phyloP scores from a whole-genome alignment of 176 grass and related monocot genomes.

The Miscanthus lutarioriparius region DNA sequence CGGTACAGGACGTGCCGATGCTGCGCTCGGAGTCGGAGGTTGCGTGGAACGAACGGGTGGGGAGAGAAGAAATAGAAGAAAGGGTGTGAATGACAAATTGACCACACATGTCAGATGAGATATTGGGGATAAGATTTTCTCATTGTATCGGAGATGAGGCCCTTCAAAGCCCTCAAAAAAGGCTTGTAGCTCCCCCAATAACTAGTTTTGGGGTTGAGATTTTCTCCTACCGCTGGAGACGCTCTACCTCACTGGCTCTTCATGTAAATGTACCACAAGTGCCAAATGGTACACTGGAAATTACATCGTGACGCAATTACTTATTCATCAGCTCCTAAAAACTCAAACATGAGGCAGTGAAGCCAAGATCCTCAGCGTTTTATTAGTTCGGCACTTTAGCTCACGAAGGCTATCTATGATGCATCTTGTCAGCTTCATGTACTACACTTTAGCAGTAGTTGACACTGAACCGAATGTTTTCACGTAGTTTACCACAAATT shows the following conservation, averaged over 20 bases:
- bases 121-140: too few relatives aligned
- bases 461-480: not conserved
- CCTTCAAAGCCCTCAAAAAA: too few relatives aligned
- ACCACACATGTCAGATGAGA: too few relatives aligned
- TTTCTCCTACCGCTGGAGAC: too few relatives aligned
- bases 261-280: not conserved
- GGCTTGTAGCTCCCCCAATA: too few relatives aligned
- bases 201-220: too few relatives aligned
- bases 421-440: not conserved
- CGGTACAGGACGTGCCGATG: too few relatives aligned
- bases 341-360: not conserved
- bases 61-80: too few relatives aligned
- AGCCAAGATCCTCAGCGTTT: not conserved
- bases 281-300: not conserved
- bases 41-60: too few relatives aligned
- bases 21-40: too few relatives aligned
- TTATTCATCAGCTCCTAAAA: not conserved
- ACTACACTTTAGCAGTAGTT: not conserved
- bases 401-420: not conserved
- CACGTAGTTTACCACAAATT: not conserved
- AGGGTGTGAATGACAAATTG: too few relatives aligned
- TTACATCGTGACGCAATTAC: not conserved
- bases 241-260: not conserved
- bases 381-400: not conserved
- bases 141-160: too few relatives aligned